Evolutionary conservation across 2,329 filamentous ascomycete species (phyloP).

Genomic region (Pochonia chlamydosporia): DNA sequence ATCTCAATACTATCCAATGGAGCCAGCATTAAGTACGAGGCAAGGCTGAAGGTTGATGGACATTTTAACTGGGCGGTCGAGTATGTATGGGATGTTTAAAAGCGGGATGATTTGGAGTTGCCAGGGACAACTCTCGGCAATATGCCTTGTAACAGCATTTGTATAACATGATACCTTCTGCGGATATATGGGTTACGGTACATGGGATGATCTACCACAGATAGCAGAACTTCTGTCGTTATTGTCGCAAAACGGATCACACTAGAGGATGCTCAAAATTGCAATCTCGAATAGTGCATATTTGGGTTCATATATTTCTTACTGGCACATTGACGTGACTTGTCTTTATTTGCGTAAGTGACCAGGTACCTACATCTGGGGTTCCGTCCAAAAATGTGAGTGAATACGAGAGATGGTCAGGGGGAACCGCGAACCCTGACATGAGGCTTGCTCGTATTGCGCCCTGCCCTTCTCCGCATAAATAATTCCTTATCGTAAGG

Average conservation of each 20-base stretch:
- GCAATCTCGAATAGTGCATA: too few species aligned
- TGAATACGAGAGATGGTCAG: too few species aligned
- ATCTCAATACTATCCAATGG: constrained; percentile 96
- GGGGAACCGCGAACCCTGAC: too few species aligned
- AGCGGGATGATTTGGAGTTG: constrained; percentile 3
- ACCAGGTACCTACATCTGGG: too few species aligned
- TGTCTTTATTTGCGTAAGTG: too few species aligned
- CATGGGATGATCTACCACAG: not conserved
- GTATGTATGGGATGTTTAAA: not conserved
- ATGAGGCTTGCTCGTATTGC: too few species aligned
- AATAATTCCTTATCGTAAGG: too few species aligned
- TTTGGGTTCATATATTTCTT: too few species aligned
- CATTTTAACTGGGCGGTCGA: not conserved
- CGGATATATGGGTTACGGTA: constrained; percentile 3
- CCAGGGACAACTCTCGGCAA: constrained; percentile 6
- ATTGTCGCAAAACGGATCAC: not conserved
- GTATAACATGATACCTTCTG: constrained; percentile 26
- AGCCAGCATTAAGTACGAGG: constrained; percentile 86
- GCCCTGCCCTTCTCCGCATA: too few species aligned
- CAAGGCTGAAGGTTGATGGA: not conserved
- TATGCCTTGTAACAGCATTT: constrained; percentile 27
- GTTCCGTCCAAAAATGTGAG: too few species aligned
- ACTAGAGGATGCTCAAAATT: not conserved
- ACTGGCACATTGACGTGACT: too few species aligned
- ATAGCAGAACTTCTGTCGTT: constrained; percentile 6